Base-by-base conservation (phyloP, 805 yeast species). In the Starmera quercuum region DNA sequence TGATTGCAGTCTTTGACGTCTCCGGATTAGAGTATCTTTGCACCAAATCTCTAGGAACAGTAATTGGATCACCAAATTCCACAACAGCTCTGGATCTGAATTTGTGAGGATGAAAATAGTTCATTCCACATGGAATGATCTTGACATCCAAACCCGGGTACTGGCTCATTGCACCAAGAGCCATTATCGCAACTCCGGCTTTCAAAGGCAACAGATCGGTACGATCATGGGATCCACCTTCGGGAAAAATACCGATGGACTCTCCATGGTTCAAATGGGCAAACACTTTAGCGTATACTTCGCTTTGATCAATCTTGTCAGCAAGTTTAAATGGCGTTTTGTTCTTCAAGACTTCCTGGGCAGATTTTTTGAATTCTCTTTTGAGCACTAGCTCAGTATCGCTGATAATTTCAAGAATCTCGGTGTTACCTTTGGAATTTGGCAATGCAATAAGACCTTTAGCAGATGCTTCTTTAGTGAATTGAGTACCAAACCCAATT, bases 151-250 rank as follows among this genome's bases (percentile, higher is more conserved):
- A 76, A 29, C 73, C 71, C 0, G 92, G 86, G 46, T 83, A 73
- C 39, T 75, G 68, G 17, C 78, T 83, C 76, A 88, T 74, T 8
- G 97, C 92, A 7, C 97, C 98, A 20, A 92, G 66, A 0, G 97
- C 98, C 97, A 90, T 92, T 36, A 90, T 83, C 3, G 96, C 96
- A 7, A 92, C 97, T 41, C 98, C 98, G 1, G 97, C 96, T 54
- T 92, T 90, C 45, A 90, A 64, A 0, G 98, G 98, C 32, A 90
- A 67, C 45, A 90, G 60, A 42, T 86, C 94, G 0, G 97, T 78
- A 45, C 98, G 70, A 56, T 90, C 98, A 51, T 90, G 98, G 10
- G 96, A 86, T 1, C 98, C 98, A 38, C 98, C 98, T 64, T 92
- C 98, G 7, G 98, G 97, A 63, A 87, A 92, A 29, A 92, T 84